Conservation (phyloP, 2,329 filamentous ascomycete genomes). For the Diplodia intermedia region DNA sequence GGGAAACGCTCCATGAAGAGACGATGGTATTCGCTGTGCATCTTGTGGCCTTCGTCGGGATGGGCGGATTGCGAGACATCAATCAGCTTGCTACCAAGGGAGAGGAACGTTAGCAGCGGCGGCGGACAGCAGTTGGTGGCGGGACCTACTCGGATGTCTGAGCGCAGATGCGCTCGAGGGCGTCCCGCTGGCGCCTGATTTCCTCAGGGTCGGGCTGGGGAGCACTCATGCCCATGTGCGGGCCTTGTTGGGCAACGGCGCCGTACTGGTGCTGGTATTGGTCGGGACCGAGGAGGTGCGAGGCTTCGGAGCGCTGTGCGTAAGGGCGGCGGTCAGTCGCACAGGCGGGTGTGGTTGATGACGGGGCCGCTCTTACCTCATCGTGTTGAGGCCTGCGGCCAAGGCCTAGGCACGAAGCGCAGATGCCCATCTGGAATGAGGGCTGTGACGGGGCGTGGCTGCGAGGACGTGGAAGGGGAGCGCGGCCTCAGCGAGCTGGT, state of each 20-base stretch:
- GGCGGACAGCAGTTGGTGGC: slow-evolving; percentile 6
- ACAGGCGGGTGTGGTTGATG: background rate
- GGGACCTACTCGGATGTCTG: slow-evolving; percentile 56
- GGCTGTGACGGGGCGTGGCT: slow-evolving; percentile 25
- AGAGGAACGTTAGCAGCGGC: slow-evolving; percentile 33
- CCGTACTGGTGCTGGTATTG: slow-evolving; percentile 55
- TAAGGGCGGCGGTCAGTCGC: slow-evolving; percentile 30
- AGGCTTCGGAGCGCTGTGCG: slow-evolving; percentile 53
- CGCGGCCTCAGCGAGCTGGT: slow-evolving; percentile 26
- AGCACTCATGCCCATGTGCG: slow-evolving; percentile 44
- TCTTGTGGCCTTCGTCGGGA: slow-evolving; percentile 48
- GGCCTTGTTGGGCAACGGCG: slow-evolving; percentile 43
- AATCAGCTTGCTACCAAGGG: slow-evolving; percentile 56
- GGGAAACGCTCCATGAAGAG: slow-evolving; percentile 53
- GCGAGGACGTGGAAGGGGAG: slow-evolving; percentile 13
- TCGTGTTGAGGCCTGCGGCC: slow-evolving; percentile 52
- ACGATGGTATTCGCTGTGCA: slow-evolving; percentile 49
- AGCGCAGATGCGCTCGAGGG: slow-evolving; percentile 57
- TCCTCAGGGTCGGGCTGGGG: slow-evolving; percentile 58
- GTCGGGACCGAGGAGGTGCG: slow-evolving; percentile 54
- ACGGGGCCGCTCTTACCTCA: slow-evolving; percentile 47
- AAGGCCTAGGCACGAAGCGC: slow-evolving; percentile 57
- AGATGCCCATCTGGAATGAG: slow-evolving; percentile 53
- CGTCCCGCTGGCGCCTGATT: slow-evolving; percentile 56
- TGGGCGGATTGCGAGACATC: slow-evolving; percentile 55